Evolutionary conservation across 805 yeast species (phyloP), one percentile per base, ranked within the genome.

Genomic region (Kuraishia molischiana): DNA sequence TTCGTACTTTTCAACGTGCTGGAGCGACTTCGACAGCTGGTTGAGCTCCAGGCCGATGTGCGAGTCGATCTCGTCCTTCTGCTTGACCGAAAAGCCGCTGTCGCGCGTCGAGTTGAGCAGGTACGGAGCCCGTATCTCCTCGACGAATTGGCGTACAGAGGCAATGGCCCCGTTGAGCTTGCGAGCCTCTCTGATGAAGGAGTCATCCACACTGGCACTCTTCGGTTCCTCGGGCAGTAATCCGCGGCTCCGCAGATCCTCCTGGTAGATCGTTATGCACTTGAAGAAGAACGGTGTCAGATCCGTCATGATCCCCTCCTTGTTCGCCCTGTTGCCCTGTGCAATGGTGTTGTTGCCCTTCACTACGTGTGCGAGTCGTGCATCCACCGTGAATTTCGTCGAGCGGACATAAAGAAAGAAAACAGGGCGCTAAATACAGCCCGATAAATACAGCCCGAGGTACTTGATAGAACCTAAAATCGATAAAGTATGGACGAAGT

Each of bases 1-100:
- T 50, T 80, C 85, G 44, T 79, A 75, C 3, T 61, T 56, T 40
- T 70, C 75, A 36, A 74, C 50, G 38, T 62, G 51, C 41, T 68
- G 70, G 34, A 74, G 61, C 48, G 74, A 68, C 40, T 70, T 72
- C 42, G 66, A 66, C 44, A 73, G 60, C 40, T 66, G 66, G 44
- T 73, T 78, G 34, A 77, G 46, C 48, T 73, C 71, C 19, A 67
- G 47, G 40, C 74, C 66, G 32, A 74, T 62, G 41, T 74, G 76
- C 35, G 73, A 69, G 44, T 77, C 83, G 18, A 77, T 64, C 28
- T 66, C 41, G 29, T 53, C 54, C 36, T 52, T 56, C 29, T 49
- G 53, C 4, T 32, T 11, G 21, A 53, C 60, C 1, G 51, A 37
- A 10, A 53, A 35, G 15, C 24, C 20, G 31, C 38, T 44, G 26